These are phyloP conservation scores for Rhizopogon vinicolor DNA, from an alignment of 768 basidiomycete genomes.

Conservation along the genomic window DNA sequence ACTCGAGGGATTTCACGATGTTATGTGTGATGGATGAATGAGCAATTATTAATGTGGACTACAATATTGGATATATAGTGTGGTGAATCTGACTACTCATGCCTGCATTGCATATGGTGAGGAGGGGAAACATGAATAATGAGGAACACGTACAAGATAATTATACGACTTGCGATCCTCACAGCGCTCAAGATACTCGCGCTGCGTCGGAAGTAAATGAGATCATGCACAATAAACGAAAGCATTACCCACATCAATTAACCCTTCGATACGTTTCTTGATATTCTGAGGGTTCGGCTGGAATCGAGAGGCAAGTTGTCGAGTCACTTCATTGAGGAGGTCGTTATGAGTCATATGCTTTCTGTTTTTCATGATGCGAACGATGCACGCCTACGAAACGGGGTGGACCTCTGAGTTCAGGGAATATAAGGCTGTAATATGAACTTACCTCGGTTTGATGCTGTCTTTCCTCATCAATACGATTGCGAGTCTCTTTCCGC, in stretches of 20 bases:
- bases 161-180: slow-evolving; percentile 87
- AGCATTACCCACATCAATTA: slow-evolving; percentile 74
- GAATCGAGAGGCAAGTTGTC: slow-evolving; percentile 82
- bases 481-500: slow-evolving; percentile 83
- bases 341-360: slow-evolving; percentile 88
- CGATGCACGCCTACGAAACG: slow-evolving; percentile 82
- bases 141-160: slow-evolving; percentile 47
- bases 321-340: slow-evolving; percentile 85
- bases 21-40: no score
- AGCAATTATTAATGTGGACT: neutral
- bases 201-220: slow-evolving; percentile 36
- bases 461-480: slow-evolving; percentile 87
- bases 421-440: neutral
- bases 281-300: slow-evolving; percentile 80
- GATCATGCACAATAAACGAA: neutral
- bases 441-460: slow-evolving; percentile 80
- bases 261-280: slow-evolving; percentile 88
- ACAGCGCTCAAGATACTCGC: slow-evolving; percentile 91
- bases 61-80: neutral
- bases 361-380: slow-evolving; percentile 95
- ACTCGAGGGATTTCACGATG: neutral
- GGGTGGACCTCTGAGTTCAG: slow-evolving; percentile 3
- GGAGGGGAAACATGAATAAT: neutral
- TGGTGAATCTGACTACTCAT: slow-evolving; percentile 9
- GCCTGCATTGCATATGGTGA: slow-evolving; percentile 10